These are phyloP conservation scores for Eremomyces bilateralis DNA, from an alignment of 495 filamentous ascomycete species.

Conservation along the genomic window DNA sequence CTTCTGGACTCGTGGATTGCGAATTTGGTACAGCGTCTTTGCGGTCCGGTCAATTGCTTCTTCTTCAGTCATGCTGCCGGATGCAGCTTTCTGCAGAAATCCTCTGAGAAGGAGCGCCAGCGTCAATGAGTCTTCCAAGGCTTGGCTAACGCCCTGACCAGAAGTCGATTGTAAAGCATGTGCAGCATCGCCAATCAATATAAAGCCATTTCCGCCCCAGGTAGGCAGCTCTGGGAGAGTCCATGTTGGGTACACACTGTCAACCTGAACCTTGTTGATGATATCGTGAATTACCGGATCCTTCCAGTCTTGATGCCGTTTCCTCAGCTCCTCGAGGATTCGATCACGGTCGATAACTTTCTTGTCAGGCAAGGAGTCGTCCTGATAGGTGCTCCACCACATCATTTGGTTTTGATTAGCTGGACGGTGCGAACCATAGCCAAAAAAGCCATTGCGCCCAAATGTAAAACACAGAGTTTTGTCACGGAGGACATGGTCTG, in stretches of 20 bases:
- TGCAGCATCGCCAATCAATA: constrained; percentile 16
- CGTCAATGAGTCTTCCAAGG: constrained; percentile 13
- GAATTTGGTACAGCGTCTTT: constrained; percentile 7
- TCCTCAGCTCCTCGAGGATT: constrained; percentile 21
- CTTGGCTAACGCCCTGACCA: constrained; percentile 17
- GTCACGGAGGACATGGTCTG: constrained; percentile 14
- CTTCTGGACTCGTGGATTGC: constrained; percentile 4
- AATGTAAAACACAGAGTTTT: constrained; percentile 28
- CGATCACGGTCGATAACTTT: constrained; percentile 20
- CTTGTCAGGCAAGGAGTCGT: constrained; percentile 1
- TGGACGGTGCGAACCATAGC: constrained; percentile 26
- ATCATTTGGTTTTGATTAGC: constrained; percentile 4
- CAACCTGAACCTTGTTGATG: constrained; percentile 18
- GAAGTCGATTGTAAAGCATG: constrained; percentile 17
- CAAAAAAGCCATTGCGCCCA: constrained; percentile 35
- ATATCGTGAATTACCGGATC: constrained; percentile 29
- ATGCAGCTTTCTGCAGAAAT: constrained; percentile 1
- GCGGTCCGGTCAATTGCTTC: constrained; percentile 4
- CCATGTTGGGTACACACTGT: constrained; percentile 33
- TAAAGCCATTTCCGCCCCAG: constrained; percentile 18
- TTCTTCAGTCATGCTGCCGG: neutral
- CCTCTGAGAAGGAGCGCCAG: constrained; percentile 9
- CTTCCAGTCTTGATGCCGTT: constrained; percentile 26
- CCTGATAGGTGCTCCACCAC: constrained; percentile 12
- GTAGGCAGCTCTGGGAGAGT: constrained; percentile 25